Evolutionary conservation across 257 asterid genomes (phyloP).

Genomic region (Datura wrightii): DNA sequence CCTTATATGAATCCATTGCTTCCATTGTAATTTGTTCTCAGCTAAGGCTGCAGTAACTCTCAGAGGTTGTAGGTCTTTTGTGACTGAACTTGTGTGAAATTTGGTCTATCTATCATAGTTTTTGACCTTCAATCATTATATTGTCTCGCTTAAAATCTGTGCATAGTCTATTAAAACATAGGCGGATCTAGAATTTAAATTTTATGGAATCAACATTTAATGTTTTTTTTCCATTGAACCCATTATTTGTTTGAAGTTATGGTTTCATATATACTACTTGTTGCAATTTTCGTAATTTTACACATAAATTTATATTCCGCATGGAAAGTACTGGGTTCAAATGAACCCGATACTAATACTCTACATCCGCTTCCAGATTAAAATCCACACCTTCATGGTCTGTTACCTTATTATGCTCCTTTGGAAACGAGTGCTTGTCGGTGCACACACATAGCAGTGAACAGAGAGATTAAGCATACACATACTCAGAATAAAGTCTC

Average conservation of each 20-base stretch:
- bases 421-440: background rate
- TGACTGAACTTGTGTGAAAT: background rate
- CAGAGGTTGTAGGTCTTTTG: background rate
- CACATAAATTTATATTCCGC: too few relatives aligned
- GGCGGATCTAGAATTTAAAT: too few relatives aligned
- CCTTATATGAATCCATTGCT: background rate
- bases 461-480: constrained; percentile 7
- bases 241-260: too few relatives aligned
- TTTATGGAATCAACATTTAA: too few relatives aligned
- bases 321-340: too few relatives aligned
- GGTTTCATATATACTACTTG: too few relatives aligned
- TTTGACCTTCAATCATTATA: background rate
- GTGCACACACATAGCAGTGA: background rate
- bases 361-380: background rate
- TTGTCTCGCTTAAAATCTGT: background rate
- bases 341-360: too few relatives aligned
- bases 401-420: background rate
- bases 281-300: too few relatives aligned
- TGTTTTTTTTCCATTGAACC: too few relatives aligned
- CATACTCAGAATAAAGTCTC: background rate
- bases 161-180: background rate
- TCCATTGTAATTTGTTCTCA: background rate
- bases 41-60: background rate
- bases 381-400: background rate
- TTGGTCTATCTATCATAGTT: background rate